Conservation (phyloP, 2,329 filamentous ascomycete species). For the Hawksworthiomyces lignivorus region DNA sequence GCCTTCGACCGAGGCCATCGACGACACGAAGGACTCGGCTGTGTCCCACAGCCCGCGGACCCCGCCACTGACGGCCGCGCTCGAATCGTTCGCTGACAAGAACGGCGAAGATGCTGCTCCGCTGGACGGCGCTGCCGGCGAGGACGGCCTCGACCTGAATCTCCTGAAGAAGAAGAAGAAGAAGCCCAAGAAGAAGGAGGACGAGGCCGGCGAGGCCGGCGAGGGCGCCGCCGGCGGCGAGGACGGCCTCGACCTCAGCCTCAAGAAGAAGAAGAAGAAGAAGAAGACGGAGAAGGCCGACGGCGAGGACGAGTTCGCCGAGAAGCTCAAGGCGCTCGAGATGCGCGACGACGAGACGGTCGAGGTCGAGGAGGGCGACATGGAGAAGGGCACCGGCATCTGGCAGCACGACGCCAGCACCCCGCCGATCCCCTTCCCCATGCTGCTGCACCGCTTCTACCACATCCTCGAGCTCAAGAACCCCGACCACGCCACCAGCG, state of each 20-base stretch:
- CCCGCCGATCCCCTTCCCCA: constrained; percentile 70
- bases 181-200: constrained; percentile 42
- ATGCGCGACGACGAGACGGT: constrained; percentile 55
- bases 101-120: constrained; percentile 22
- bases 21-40: constrained; percentile 73
- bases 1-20: constrained; percentile 54
- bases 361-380: constrained; percentile 58
- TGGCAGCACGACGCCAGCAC: constrained; percentile 76
- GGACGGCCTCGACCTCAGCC: constrained; percentile 42
- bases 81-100: constrained; percentile 43
- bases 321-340: constrained; percentile 54
- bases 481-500: constrained; percentile 84
- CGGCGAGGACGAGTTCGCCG: constrained; percentile 51
- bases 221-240: constrained; percentile 46
- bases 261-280: constrained; percentile 80
- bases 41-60: constrained; percentile 69
- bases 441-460: constrained; percentile 90
- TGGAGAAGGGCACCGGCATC: constrained; percentile 81
- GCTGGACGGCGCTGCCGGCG: constrained; percentile 29
- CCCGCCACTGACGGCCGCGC: constrained; percentile 49
- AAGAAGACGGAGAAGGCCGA: constrained; percentile 39
- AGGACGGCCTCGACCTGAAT: constrained; percentile 61
- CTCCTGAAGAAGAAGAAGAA: constrained; percentile 53
- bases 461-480: constrained; percentile 90
- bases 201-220: constrained; percentile 40